Evolutionary conservation across 1,284 basidiomycete genomes (phyloP).

Genomic region (Neonothopanus nambi): DNA sequence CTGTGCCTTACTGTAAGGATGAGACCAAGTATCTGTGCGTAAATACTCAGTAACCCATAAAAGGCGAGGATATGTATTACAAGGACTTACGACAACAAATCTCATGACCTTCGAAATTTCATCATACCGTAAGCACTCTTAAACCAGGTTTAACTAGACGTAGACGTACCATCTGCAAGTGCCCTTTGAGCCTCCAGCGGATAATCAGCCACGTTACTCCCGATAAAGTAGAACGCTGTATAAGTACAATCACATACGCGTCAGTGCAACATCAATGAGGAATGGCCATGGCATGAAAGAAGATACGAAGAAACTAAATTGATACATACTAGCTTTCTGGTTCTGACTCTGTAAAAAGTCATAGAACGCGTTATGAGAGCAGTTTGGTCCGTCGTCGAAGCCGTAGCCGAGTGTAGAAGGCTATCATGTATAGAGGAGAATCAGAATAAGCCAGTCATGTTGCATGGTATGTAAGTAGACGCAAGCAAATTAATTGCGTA

Average conservation of each 20-base stretch:
- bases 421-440: conserved; percentile 24
- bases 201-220: conserved; percentile 75
- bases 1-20: conserved; percentile 48
- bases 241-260: no score
- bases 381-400: conserved; percentile 77
- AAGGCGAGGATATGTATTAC: neutral
- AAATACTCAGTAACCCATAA: neutral
- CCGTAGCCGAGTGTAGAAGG: conserved; percentile 64
- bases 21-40: conserved; percentile 56
- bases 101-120: conserved; percentile 44
- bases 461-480: no score
- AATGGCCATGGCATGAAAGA: neutral
- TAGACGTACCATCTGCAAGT: conserved; percentile 47
- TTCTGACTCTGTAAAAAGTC: conserved; percentile 61
- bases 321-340: conserved; percentile 64
- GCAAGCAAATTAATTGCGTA: neutral
- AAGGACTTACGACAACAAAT: conserved; percentile 51
- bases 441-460: no score
- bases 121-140: no score
- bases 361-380: conserved; percentile 64
- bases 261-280: no score
- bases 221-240: conserved; percentile 53
- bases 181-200: conserved; percentile 70
- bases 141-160: neutral
- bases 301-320: neutral